A percentile compares a stretch with the other conserved stretches of the same genome.
phyloP scores from a whole-genome alignment of 257 asterid species.

The Gentiana straminea region DNA sequence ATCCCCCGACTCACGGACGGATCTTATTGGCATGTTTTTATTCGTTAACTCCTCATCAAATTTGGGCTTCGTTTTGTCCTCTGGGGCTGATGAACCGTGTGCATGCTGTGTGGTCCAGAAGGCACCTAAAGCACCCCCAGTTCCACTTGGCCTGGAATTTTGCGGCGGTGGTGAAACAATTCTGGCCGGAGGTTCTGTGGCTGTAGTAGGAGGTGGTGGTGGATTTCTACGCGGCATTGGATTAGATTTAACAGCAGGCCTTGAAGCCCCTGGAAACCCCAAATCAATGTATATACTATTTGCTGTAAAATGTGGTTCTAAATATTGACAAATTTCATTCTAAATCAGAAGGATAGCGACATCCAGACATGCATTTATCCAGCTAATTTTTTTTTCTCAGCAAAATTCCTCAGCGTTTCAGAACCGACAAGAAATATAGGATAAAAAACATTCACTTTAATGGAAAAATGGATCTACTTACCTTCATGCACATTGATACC shows the following conservation, averaged over 20 bases:
- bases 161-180: conserved; percentile 33
- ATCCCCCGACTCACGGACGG: conserved; percentile 23
- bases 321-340: not conserved
- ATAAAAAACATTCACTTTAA: not conserved
- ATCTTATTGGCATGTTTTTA: conserved; percentile 23
- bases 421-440: too few species aligned
- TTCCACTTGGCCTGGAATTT: conserved; percentile 38
- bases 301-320: conserved; percentile 6
- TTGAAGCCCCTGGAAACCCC: conserved; percentile 48
- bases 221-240: conserved; percentile 89
- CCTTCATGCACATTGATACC: conserved; percentile 53
- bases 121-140: conserved; percentile 57
- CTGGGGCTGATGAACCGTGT: conserved; percentile 36
- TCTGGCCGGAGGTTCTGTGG: conserved; percentile 39
- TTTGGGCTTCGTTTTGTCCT: conserved; percentile 45
- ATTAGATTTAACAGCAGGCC: conserved; percentile 52
- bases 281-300: conserved; percentile 8
- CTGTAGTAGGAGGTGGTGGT: conserved; percentile 90
- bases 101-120: conserved; percentile 92
- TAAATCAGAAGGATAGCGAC: not conserved
- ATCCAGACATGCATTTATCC: not conserved
- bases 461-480: conserved; percentile 8
- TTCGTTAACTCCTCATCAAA: conserved; percentile 47
- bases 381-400: too few species aligned
- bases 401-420: too few species aligned